Evolutionary conservation across 176 grass and related monocot genomes (phyloP), one percentile per base, ranked within the genome.

Genomic region (Carex myosuroides): DNA sequence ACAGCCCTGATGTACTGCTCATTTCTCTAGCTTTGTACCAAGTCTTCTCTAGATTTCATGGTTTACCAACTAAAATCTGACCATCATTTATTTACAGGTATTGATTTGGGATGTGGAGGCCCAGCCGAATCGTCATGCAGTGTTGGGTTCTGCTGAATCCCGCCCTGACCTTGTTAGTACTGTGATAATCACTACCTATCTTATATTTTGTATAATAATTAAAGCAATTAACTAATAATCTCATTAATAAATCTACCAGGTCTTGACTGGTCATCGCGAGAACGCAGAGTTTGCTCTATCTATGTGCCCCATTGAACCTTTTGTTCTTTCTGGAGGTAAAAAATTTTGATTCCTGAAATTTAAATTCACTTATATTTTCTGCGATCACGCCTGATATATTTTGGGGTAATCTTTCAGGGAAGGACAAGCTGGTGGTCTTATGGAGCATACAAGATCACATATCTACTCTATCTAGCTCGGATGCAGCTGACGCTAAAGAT

Each of bases 371-470:
- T 48, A 12, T 17, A 16, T 64, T 44, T 64, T 64, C 18, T 63
- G 60, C 56, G 12, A 50, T 81, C 32, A 64, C 13, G 21, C 37
- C 33, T 63, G 21, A 44, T 21, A 26, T 81, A 24, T 64, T 81
- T 64, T 81, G 17, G 35, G 21, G 37, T 78, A 35, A 78, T 33
- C 13, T 78, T 46, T 87, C 60, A 98, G 96, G 97, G 60, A 99
- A 99, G 90, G 97, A 99, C 81, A 99, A 99, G 60, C 95, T 87
- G 85, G 97, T 99, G 71, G 97, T 99, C 37, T 87, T 90, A 76
- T 99, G 97, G 97, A 92, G 97, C 87, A 99, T 99, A 79, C 88
- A 99, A 84, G 97, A 99, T 64, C 97, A 99, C 61, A 94, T 96
- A 71, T 93, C 97, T 85, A 81, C 86, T 79, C 94, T 79, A 88